Base-by-base conservation (phyloP, 140 eudicot species). In the Erigeron philadelphicus region DNA sequence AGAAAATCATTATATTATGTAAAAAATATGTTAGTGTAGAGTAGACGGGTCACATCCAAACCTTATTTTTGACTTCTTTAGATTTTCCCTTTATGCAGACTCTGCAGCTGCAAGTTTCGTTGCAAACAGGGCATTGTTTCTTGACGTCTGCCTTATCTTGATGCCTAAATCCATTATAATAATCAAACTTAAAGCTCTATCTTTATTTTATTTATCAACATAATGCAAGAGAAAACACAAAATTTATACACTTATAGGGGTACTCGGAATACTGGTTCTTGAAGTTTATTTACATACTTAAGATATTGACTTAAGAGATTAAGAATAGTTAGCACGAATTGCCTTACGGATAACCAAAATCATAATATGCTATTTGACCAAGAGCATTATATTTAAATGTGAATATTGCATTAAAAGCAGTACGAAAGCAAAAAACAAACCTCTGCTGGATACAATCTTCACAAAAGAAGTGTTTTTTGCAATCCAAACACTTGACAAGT, bases 401-500 rank as follows among this genome's bases (percentile, higher is more conserved):
- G 35, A 11, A 66, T 44, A 66, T 13, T 57, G 12, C 47, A 64
- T 55, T 31, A 35, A 4, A 70, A 55, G n/a, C 5, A 5, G 52
- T 31, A 59, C 64, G 46, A 42, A 58, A 72, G 38, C 23, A 7
- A 43, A 43, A 50, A 75, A 35, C 81, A 70, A 49, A 89, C 99
- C 97, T 79, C 50, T 81, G 82, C 72, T 78, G 82, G 15, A 94
- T 85, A 80, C 99, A 94, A 78, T 79, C 87, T 50, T 68, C 67
- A 78, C 99, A 94, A 69, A 89, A 94, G 77, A 67, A 85, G 58
- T 80, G 90, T 54, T 82, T 89, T 73, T 72, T 84, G 87, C 99
- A 94, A 62, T 74, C 82, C 84, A 70, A 77, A 68, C 99, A 94
- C 79, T 85, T 87, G 73, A 85, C 79, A 70, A 94, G 73, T 59